These are phyloP conservation scores for Mycena capillaripes DNA, from an alignment of 768 basidiomycete species.

Conservation along the genomic window DNA sequence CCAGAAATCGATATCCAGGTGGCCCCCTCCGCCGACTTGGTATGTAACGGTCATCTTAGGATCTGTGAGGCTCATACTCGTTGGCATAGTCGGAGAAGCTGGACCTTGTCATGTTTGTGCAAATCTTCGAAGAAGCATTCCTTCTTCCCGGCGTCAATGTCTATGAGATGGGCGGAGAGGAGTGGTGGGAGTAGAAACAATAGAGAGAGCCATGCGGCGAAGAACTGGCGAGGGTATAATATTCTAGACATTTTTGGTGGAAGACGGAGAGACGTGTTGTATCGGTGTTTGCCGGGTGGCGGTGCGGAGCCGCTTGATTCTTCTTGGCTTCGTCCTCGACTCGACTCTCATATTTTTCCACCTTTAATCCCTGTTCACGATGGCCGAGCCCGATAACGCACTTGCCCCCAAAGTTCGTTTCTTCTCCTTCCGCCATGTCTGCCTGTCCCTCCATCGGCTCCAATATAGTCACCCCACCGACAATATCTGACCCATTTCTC, in stretches of 20 bases:
- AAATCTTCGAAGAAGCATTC: constrained; percentile 98
- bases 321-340: constrained; percentile 28
- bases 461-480: not conserved
- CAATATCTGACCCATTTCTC: constrained; percentile 38
- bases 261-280: constrained; percentile 10
- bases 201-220: constrained; percentile 51
- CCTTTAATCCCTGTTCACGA: constrained; percentile 47
- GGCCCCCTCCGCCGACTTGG: constrained; percentile 97
- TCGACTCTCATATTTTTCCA: constrained; percentile 23
- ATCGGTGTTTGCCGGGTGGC: not conserved
- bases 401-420: constrained; percentile 79
- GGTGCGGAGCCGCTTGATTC: not conserved
- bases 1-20: constrained; percentile 98
- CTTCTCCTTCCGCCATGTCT: constrained; percentile 30
- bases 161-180: constrained; percentile 76
- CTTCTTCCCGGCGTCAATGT: constrained; percentile 83
- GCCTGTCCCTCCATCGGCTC: not conserved
- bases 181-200: constrained; percentile 58
- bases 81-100: constrained; percentile 14
- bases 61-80: constrained; percentile 16
- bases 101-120: constrained; percentile 90
- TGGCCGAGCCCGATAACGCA: constrained; percentile 73
- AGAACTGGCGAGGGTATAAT: constrained; percentile 27
- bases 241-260: constrained; percentile 41
- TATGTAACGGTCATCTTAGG: constrained; percentile 98